These are phyloP conservation scores for Wickerhamiella parazyma DNA, from an alignment of 805 yeast species.

Conservation along the genomic window DNA sequence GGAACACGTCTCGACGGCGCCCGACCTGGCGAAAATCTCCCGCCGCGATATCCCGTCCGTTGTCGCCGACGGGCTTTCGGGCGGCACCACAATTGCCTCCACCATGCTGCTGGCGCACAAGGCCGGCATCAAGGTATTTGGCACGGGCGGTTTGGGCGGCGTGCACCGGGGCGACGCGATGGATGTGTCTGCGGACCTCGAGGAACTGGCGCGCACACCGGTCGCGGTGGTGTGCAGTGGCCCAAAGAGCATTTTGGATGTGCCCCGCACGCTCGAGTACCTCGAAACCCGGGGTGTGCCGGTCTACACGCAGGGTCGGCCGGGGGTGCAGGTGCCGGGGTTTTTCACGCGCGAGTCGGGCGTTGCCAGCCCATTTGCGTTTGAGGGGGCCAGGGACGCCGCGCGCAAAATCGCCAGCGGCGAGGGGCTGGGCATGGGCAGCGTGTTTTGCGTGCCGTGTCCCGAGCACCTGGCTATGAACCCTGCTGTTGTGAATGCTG, in stretches of 20 bases:
- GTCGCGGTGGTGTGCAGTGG: constrained; percentile 90
- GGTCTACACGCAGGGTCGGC: constrained; percentile 49
- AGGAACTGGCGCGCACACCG: constrained; percentile 69
- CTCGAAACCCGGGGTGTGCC: constrained; percentile 85
- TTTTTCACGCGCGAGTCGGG: constrained; percentile 71
- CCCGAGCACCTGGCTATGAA: constrained; percentile 50
- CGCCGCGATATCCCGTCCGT: constrained; percentile 66
- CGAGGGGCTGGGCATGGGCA: constrained; percentile 45
- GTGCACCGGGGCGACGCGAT: constrained; percentile 63
- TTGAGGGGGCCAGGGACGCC: constrained; percentile 40
- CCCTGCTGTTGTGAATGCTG: constrained; percentile 35
- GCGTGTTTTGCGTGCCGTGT: constrained; percentile 71
- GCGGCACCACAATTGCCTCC: constrained; percentile 84
- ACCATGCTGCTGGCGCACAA: constrained; percentile 68
- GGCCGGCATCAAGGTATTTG: constrained; percentile 74
- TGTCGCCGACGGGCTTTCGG: constrained; percentile 48
- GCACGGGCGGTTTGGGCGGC: constrained; percentile 91
- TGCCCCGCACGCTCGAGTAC: constrained; percentile 68
- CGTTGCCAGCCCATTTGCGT: constrained; percentile 51
- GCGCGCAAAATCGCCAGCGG: constrained; percentile 44
- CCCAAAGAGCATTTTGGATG: constrained; percentile 74
- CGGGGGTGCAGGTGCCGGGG: constrained; percentile 55
- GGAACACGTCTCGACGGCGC: constrained; percentile 33
- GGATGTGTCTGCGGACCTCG: constrained; percentile 80
- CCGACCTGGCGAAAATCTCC: constrained; percentile 45